These are phyloP conservation scores for Ascochyta lentis DNA, from an alignment of 2,329 filamentous ascomycete species.

Conservation along the genomic window DNA sequence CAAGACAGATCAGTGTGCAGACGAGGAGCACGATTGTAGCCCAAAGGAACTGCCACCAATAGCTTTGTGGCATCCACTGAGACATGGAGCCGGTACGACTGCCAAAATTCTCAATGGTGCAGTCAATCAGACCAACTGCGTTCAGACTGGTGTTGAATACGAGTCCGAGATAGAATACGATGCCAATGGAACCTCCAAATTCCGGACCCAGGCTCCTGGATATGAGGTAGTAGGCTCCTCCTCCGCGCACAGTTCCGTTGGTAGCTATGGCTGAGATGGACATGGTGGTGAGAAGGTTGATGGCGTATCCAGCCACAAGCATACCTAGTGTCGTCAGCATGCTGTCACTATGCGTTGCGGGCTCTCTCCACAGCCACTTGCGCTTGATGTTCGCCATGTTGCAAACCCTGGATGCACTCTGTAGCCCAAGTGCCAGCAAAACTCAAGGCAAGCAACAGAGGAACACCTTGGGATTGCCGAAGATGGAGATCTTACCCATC, in stretches of 20 bases:
- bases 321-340: conserved; percentile 60
- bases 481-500: conserved; percentile 64
- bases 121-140: conserved; percentile 84
- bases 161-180: conserved; percentile 90
- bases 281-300: conserved; percentile 84
- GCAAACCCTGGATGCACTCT: neutral
- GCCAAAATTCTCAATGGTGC: conserved; percentile 77
- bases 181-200: conserved; percentile 86
- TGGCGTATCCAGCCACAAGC: conserved; percentile 75
- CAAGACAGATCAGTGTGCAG: conserved; percentile 77
- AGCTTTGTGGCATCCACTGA: conserved; percentile 70
- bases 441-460: neutral
- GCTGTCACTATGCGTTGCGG: neutral
- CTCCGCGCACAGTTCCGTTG: conserved; percentile 86
- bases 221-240: conserved; percentile 88
- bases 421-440: neutral
- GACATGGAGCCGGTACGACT: conserved; percentile 61
- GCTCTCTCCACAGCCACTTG: neutral
- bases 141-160: conserved; percentile 84
- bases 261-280: conserved; percentile 89
- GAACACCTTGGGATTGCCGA: neutral
- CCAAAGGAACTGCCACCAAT: conserved; percentile 80
- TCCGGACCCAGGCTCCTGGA: conserved; percentile 82
- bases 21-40: conserved; percentile 73
- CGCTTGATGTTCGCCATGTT: neutral